A percentile compares a stretch with the other conserved stretches of the same genome.
phyloP scores from a whole-genome alignment of 139 green algal species.

The Microglena sp. region DNA sequence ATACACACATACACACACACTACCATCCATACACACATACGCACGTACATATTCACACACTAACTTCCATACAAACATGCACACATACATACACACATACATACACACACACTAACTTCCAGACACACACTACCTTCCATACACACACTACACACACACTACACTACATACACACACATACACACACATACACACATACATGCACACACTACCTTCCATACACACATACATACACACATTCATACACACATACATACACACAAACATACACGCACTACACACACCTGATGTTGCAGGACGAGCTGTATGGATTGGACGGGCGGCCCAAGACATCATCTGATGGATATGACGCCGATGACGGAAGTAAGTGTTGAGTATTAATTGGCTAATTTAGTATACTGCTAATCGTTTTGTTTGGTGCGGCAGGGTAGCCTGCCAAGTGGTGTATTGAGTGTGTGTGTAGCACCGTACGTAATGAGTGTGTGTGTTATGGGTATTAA shows the following conservation, averaged over 20 bases:
- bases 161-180: background rate
- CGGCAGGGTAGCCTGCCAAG: too few species aligned
- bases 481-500: too few species aligned
- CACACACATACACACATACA: background rate
- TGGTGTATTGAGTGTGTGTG: too few species aligned
- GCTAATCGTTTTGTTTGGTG: too few species aligned
- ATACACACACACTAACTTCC: background rate
- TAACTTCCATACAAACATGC: background rate
- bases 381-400: too few species aligned
- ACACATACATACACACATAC: background rate
- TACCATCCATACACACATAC: background rate
- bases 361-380: too few species aligned
- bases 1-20: background rate
- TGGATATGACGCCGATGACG: too few species aligned
- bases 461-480: too few species aligned
- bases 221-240: background rate
- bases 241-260: background rate
- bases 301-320: constrained; percentile 66
- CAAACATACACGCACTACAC: background rate
- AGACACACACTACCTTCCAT: background rate
- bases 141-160: background rate
- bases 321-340: constrained; percentile 21
- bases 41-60: background rate
- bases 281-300: constrained; percentile 23
- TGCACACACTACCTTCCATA: background rate